These are phyloP conservation scores for Lepidium africanum DNA, from an alignment of 345 rosid genomes.

Conservation along the genomic window DNA sequence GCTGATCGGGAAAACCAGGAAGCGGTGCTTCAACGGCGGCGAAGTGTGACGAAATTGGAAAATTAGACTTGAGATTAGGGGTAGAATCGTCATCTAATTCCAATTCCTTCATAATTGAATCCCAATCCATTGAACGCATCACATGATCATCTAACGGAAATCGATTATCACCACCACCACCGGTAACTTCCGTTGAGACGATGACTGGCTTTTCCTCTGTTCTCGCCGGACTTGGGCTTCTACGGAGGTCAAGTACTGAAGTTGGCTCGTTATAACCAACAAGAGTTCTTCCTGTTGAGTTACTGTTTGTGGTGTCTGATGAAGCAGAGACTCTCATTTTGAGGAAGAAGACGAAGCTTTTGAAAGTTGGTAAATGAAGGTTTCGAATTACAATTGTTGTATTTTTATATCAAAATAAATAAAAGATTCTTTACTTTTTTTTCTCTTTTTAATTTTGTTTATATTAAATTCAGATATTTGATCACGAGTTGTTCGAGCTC, in stretches of 20 bases:
- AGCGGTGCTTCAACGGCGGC: slow-evolving; percentile 2
- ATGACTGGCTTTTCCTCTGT: slow-evolving; percentile 11
- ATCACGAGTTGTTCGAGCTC: slow-evolving; percentile 15
- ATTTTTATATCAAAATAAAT: not conserved
- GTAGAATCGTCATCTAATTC: slow-evolving; percentile 50
- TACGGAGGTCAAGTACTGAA: slow-evolving; percentile 34
- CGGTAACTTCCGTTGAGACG: not conserved
- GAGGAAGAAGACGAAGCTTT: slow-evolving; percentile 28
- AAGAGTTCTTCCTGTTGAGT: slow-evolving; percentile 3
- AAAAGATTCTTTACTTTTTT: not conserved
- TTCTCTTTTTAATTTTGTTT: not conserved
- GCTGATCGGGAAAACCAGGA: slow-evolving; percentile 13
- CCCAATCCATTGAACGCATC: slow-evolving; percentile 74
- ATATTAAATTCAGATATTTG: slow-evolving; percentile 3
- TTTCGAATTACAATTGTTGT: not conserved
- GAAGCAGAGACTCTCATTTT: slow-evolving; percentile 61
- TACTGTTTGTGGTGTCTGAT: slow-evolving; percentile 1
- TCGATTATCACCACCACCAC: not conserved
- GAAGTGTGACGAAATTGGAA: not conserved
- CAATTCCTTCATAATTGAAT: slow-evolving; percentile 65
- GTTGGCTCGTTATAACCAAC: slow-evolving; percentile 48
- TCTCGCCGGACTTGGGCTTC: slow-evolving; percentile 7
- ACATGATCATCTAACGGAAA: slow-evolving; percentile 37
- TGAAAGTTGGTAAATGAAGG: slow-evolving; percentile 11
- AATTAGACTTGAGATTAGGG: slow-evolving; percentile 11